phyloP scores from a whole-genome alignment of 352 stramenopile species.

The Chrysophaeum taylorii region DNA sequence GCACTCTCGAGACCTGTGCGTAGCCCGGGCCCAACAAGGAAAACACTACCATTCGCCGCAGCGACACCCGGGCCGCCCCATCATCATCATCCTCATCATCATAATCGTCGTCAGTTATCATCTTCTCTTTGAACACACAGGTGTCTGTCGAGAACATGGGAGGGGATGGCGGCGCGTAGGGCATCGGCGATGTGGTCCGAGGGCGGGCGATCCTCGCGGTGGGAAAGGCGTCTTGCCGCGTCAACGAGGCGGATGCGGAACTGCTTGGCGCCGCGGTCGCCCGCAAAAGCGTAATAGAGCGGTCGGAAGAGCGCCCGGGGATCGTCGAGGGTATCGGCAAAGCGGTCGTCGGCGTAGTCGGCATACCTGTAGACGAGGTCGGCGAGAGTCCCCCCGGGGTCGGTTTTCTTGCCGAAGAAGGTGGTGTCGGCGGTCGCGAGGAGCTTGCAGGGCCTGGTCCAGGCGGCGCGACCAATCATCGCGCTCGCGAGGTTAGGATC shows the following conservation, averaged over 20 bases:
- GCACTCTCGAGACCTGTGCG: too few species aligned
- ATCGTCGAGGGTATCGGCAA: not conserved
- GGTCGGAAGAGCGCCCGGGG: not conserved
- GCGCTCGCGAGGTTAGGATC: not conserved
- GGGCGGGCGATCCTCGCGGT: too few species aligned
- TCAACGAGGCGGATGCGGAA: not conserved
- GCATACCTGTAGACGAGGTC: not conserved
- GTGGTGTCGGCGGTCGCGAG: not conserved
- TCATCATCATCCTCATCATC: too few species aligned
- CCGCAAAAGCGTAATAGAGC: not conserved
- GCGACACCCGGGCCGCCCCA: too few species aligned
- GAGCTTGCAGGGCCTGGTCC: not conserved
- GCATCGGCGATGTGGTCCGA: too few species aligned
- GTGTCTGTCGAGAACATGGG: too few species aligned
- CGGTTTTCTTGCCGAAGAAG: not conserved
- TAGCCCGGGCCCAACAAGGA: too few species aligned
- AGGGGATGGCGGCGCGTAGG: too few species aligned
- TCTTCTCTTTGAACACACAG: too few species aligned
- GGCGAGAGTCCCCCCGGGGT: not conserved
- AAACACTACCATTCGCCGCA: too few species aligned
- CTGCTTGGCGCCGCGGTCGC: not conserved
- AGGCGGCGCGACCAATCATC: not conserved
- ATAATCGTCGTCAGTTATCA: too few species aligned
- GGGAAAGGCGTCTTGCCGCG: too few species aligned
- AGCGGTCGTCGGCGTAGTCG: not conserved